Evolutionary conservation across 2,329 filamentous ascomycete species (phyloP).

Genomic region (Clonostachys rosea): DNA sequence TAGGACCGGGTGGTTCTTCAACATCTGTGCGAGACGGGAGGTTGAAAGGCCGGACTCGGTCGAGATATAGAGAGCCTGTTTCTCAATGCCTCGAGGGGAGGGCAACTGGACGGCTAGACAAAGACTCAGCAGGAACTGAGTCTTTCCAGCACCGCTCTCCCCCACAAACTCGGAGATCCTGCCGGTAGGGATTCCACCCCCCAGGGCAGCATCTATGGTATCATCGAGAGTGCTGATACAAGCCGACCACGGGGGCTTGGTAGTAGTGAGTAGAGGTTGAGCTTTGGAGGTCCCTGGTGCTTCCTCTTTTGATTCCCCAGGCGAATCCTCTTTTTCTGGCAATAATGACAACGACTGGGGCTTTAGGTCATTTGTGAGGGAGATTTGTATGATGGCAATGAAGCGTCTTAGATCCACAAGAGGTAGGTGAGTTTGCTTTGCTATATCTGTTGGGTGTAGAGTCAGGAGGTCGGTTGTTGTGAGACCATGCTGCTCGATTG

Average conservation of each 20-base stretch:
- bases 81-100: constrained; percentile 60
- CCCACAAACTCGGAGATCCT: constrained; percentile 87
- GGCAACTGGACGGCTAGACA: constrained; percentile 82
- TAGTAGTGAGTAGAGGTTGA: not conserved
- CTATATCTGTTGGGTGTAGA: constrained; percentile 76
- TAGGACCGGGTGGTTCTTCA: constrained; percentile 62
- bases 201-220: constrained; percentile 62
- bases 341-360: constrained; percentile 2
- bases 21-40: constrained; percentile 73
- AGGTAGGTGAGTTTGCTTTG: constrained; percentile 79
- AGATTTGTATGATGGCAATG: constrained; percentile 59
- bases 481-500: constrained; percentile 73
- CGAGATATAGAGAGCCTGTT: constrained; percentile 85
- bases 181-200: constrained; percentile 76
- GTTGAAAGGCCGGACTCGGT: constrained; percentile 87
- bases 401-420: constrained; percentile 75
- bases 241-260: constrained; percentile 9
- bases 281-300: not conserved
- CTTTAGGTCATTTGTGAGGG: constrained; percentile 59
- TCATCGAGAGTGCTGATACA: constrained; percentile 79
- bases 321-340: not conserved
- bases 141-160: constrained; percentile 93
- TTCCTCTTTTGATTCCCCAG: not conserved
- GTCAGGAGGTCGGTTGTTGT: constrained; percentile 82
- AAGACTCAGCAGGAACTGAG: constrained; percentile 83